Conservation (phyloP, 1,139 yeast genomes). For the Suhomyces taliae region DNA sequence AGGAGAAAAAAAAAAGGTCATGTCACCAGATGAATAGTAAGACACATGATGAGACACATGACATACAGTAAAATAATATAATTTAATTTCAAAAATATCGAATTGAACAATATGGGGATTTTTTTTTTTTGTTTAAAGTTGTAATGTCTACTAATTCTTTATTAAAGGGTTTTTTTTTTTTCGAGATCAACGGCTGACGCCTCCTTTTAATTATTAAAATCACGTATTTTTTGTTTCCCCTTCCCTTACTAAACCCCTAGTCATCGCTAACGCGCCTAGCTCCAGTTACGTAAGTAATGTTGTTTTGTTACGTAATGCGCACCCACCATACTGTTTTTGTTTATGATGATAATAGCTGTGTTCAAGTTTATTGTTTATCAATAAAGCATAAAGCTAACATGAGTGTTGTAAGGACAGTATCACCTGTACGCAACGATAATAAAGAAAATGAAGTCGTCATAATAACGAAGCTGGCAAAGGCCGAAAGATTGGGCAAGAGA, state of each 20-base stretch:
- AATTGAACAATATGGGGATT: no score
- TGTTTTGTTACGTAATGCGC: background rate
- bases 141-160: no score
- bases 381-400: background rate
- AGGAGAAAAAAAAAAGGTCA: no score
- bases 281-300: background rate
- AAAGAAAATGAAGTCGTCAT: conserved; percentile 3
- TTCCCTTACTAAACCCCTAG: no score
- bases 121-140: no score
- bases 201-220: background rate
- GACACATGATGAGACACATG: no score
- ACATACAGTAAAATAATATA: no score
- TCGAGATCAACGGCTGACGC: background rate
- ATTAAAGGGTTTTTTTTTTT: no score
- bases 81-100: no score
- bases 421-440: conserved; percentile 4
- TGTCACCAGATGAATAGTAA: no score
- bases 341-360: background rate
- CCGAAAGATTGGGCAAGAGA: conserved; percentile 15
- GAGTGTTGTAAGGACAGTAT: background rate
- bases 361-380: background rate
- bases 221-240: no score
- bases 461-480: background rate
- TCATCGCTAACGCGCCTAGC: no score
- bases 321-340: background rate